Evolutionary conservation across 2,329 filamentous ascomycete species (phyloP).

Genomic region (Aureobasidium sp.): DNA sequence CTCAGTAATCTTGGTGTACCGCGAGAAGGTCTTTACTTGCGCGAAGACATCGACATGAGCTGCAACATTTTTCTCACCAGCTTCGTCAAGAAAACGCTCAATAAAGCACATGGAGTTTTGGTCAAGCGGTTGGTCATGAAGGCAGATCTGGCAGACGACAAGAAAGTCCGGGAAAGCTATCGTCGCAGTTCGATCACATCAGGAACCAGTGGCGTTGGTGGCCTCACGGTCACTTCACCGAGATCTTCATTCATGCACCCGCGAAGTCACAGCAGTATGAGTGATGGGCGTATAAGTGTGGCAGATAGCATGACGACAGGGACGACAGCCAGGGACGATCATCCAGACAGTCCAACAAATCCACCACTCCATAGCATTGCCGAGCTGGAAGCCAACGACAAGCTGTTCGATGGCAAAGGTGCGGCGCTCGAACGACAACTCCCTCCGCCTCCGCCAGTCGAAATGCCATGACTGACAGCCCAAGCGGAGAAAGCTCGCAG

Average conservation of each 20-base stretch:
- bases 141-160: constrained; percentile 19
- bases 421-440: not conserved
- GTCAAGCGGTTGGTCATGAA: constrained; percentile 45
- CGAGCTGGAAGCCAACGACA: not conserved
- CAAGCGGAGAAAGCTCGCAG: not conserved
- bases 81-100: constrained; percentile 78
- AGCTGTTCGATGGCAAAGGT: not conserved
- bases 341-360: not conserved
- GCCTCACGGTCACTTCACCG: not conserved
- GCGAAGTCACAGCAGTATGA: constrained; percentile 10
- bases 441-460: constrained; percentile 1
- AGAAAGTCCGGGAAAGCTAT: constrained; percentile 15
- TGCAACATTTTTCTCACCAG: constrained; percentile 69
- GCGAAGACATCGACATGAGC: constrained; percentile 78
- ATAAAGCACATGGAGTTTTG: constrained; percentile 64
- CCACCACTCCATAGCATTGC: constrained; percentile 2
- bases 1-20: constrained; percentile 48
- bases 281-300: not conserved
- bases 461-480: not conserved
- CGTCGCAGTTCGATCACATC: not conserved
- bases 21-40: constrained; percentile 63
- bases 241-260: not conserved
- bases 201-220: not conserved
- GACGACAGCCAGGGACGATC: not conserved
- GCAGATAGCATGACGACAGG: not conserved